phyloP scores from a whole-genome alignment of 2,329 filamentous ascomycete genomes.

The Lecanicillium sp. region DNA sequence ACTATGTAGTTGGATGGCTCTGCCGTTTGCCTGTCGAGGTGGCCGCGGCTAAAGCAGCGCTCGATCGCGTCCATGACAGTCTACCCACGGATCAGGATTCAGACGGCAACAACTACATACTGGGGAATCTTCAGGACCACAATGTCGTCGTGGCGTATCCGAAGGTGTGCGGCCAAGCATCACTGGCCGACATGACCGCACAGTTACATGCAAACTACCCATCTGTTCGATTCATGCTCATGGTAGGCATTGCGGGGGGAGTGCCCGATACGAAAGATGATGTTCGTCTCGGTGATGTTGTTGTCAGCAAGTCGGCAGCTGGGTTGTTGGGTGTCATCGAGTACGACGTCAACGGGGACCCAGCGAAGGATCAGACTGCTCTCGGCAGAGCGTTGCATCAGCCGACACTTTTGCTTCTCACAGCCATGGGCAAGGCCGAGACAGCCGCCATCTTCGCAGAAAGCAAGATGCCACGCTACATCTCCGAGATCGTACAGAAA shows the following conservation, averaged over 20 bases:
- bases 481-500: not conserved
- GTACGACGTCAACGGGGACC: not conserved
- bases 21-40: conserved; percentile 27
- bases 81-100: not conserved
- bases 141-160: not conserved
- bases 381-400: not conserved
- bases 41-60: conserved; percentile 23
- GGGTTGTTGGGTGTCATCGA: not conserved
- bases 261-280: not conserved
- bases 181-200: not conserved
- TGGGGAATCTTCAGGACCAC: not conserved
- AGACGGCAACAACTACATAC: conserved; percentile 19
- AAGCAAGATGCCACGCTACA: not conserved
- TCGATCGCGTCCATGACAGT: conserved; percentile 23
- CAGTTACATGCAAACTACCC: not conserved
- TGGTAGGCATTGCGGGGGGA: not conserved
- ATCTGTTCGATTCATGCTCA: not conserved
- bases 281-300: conserved; percentile 1
- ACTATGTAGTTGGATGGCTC: conserved; percentile 28
- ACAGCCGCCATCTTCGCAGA: not conserved
- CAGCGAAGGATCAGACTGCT: not conserved
- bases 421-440: not conserved
- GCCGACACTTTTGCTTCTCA: not conserved
- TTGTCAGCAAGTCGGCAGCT: conserved; percentile 1
- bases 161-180: too few relatives aligned